These are phyloP conservation scores for Candida glucosophila DNA, from an alignment of 1,139 yeast genomes.

Conservation along the genomic window DNA sequence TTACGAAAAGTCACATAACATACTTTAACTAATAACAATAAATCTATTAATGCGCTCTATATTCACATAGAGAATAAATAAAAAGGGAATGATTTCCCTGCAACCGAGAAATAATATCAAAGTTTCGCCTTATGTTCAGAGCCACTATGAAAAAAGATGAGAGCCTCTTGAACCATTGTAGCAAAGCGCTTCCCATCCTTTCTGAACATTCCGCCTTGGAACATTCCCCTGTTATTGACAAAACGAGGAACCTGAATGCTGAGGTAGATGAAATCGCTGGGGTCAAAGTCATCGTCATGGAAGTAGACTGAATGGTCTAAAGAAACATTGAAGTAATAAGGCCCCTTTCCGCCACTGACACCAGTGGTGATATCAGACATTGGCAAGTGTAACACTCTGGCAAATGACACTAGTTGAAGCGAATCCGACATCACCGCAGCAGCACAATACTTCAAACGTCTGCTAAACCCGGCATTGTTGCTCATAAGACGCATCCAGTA, in stretches of 20 bases:
- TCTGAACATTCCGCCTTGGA: conserved; percentile 27
- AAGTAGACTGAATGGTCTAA: conserved; percentile 35
- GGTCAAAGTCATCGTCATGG: conserved; percentile 37
- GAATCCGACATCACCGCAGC: conserved; percentile 28
- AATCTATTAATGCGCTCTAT: too few species aligned
- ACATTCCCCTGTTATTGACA: conserved; percentile 30
- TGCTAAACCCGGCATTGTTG: conserved; percentile 14
- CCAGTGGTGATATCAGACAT: conserved; percentile 12
- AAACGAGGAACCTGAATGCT: conserved; percentile 27
- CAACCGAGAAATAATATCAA: too few species aligned
- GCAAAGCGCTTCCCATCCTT: conserved; percentile 28
- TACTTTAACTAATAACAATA: too few species aligned
- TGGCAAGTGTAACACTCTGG: conserved; percentile 21
- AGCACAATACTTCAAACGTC: too few species aligned
- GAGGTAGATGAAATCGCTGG: conserved; percentile 30
- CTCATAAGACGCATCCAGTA: conserved; percentile 25
- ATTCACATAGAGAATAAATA: too few species aligned
- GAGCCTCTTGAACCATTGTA: conserved; percentile 35
- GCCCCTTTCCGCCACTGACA: conserved; percentile 11
- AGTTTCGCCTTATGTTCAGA: conserved; percentile 22
- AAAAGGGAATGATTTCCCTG: too few species aligned
- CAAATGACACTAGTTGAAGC: conserved; percentile 21
- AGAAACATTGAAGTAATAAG: conserved; percentile 28
- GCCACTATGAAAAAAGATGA: conserved; percentile 25
- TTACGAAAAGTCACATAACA: too few species aligned